Percentiles rank a stretch among this genome's conserved stretches.
phyloP scores from a whole-genome alignment of 1,284 basidiomycete genomes.

The Agroathelia rolfsii region DNA sequence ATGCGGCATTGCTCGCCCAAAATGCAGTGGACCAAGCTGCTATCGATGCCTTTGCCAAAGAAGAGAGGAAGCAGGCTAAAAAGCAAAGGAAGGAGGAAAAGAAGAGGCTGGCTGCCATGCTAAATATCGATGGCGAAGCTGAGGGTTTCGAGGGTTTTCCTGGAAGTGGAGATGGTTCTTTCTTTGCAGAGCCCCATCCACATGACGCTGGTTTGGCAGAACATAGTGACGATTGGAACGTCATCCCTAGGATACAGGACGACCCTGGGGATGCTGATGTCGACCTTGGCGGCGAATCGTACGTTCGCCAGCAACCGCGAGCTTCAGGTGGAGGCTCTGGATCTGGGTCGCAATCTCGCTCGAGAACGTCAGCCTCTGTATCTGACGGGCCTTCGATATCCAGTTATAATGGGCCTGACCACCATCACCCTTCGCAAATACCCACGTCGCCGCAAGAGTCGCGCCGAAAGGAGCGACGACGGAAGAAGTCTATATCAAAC shows the following conservation, averaged over 20 bases:
- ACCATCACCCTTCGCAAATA: not conserved
- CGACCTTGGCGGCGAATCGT: conserved; percentile 50
- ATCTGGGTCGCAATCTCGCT: conserved; percentile 45
- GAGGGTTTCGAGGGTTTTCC: conserved; percentile 51
- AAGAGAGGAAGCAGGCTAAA: conserved; percentile 34
- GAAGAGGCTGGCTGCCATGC: conserved; percentile 27
- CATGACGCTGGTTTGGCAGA: conserved; percentile 30
- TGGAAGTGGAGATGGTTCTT: conserved; percentile 26
- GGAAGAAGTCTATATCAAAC: too few relatives aligned
- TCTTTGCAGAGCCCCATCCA: conserved; percentile 13
- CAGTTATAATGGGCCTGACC: too few relatives aligned
- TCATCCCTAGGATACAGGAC: conserved; percentile 12
- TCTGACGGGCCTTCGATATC: conserved; percentile 24
- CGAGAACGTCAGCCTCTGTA: conserved; percentile 42
- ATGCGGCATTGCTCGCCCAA: conserved; percentile 54
- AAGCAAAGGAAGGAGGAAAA: conserved; percentile 38
- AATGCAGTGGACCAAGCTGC: conserved; percentile 39
- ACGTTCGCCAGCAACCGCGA: conserved; percentile 31
- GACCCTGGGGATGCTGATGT: conserved; percentile 40
- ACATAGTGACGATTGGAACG: conserved; percentile 15
- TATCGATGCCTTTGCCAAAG: conserved; percentile 41
- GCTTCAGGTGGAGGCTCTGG: conserved; percentile 22
- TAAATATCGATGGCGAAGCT: conserved; percentile 15
- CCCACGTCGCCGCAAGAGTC: conserved; percentile 1
- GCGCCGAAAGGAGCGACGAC: too few relatives aligned